These are phyloP conservation scores for Aspergillus ibericus DNA, from an alignment of 2,329 filamentous ascomycete genomes.

Conservation along the genomic window DNA sequence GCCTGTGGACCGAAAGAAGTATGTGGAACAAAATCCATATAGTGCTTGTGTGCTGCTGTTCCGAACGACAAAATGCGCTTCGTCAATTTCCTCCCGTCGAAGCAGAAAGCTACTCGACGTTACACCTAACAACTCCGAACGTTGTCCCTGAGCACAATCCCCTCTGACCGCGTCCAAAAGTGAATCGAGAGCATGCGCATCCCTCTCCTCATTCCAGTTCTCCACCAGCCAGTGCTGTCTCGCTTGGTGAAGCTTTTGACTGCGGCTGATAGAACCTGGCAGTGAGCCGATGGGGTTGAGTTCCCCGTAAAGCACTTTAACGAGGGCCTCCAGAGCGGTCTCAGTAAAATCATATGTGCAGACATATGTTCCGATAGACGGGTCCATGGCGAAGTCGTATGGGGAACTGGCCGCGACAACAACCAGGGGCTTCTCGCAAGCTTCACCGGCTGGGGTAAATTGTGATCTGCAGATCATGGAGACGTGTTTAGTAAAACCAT, in stretches of 20 bases:
- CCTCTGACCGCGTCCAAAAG: conserved; percentile 71
- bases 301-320: conserved; percentile 81
- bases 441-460: conserved; percentile 39
- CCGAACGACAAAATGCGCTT: conserved; percentile 86
- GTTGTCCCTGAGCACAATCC: conserved; percentile 59
- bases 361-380: conserved; percentile 84
- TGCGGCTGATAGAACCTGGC: conserved; percentile 77
- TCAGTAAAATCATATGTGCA: conserved; percentile 98
- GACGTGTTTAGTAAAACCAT: conserved; percentile 93
- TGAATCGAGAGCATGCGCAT: conserved; percentile 70
- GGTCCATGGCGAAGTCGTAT: conserved; percentile 94
- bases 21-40: conserved; percentile 90
- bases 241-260: conserved; percentile 83
- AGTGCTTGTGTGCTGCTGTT: conserved; percentile 90
- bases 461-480: conserved; percentile 77
- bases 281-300: conserved; percentile 56
- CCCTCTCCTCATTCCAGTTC: conserved; percentile 76
- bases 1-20: conserved; percentile 68
- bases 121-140: conserved; percentile 67
- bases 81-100: conserved; percentile 67
- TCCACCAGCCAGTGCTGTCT: conserved; percentile 94
- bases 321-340: conserved; percentile 79
- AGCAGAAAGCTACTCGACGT: conserved; percentile 75
- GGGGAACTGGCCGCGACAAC: conserved; percentile 93
- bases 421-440: conserved; percentile 74